Evolutionary conservation across 176 grass and related monocot species (phyloP), one percentile per base, ranked within the genome.

Genomic region (Oryza australiensis): DNA sequence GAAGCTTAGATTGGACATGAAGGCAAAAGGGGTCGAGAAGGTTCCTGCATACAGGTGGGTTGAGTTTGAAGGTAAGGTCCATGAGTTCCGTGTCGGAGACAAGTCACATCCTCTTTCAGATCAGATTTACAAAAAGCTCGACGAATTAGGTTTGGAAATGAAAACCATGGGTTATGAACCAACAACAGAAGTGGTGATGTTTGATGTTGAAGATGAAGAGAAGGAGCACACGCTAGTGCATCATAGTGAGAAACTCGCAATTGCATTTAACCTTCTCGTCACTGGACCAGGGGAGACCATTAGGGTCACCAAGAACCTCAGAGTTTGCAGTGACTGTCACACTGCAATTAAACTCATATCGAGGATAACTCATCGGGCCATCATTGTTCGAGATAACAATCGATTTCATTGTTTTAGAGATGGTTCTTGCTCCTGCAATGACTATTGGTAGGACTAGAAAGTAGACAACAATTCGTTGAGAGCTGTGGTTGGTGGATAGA

Each of bases 331-430:
- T 68, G 91, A 88, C 70, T 94, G 88, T 63, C 91, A 94, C 81
- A 32, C 70, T 1, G 80, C 79, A 18, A 94, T 94, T 62, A 94
- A 90, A 80, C 78, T 90, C 41, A 88, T 90, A 57, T 94, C 88
- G 0, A 80, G 81, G 46, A 86, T 94, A 69, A 73, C 86, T 30
- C n/a, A 64, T 9, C 66, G 80, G 24, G 88, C 87, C 64, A 89
- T 94, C 60, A 48, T 89, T 73, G 83, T 94, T 20, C 78, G 86
- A 80, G 92, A 91, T 79, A 91, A 89, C 65, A 91, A 88, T 28
- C 72, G 88, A 26, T 89, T 91, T 41, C 92, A 94, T 83, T 89
- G 76, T 83, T 94, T 94, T 69, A 88, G 46, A 89, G 88, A 91
- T 86, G 88, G 92, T 3, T 81, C 55, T 45, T 94, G 88, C 77